Base-by-base conservation (phyloP, 306 rosid genomes). In the Vicia faba region DNA sequence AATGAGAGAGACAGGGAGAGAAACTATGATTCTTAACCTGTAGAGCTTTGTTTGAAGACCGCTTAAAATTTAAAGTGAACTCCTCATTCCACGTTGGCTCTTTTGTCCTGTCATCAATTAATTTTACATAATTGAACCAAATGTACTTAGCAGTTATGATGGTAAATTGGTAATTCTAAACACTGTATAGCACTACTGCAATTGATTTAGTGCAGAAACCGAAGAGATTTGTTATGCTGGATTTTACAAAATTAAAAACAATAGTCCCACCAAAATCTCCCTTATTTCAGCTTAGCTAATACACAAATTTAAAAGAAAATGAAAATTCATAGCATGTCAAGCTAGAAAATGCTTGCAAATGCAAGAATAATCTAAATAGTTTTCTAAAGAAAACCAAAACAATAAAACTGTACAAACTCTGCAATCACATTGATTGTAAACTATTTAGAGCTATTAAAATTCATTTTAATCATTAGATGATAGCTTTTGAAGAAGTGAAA, bases 1-100 rank as follows among this genome's bases (percentile, higher is more conserved):
- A 18, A 62, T 50, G 66, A 61, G 66, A 29, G 71, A 54, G 38
- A 12, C 19, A 61, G 67, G 26, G 31, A 45, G 65, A 77, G 65
- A 48, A 53, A 66, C 64, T 2, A 69, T 65, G 77, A 49, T 80
- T 80, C 68, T 71, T 79, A 71, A 90, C 98, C 96, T 93, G 96
- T 61, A 93, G 84, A 72, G 73, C 59, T 60, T 75, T 86, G 63
- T 68, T 79, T 14, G 88, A 81, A 65, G 91, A 84, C 72, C 56
- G 89, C 86, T 84, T 84, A 64, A 84, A 71, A 75, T 89, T 74
- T 69, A 93, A 87, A 65, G 78, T 78, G 65, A 89, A 89, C 31
- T 84, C 89, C 81, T 93, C 96, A 20, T 93, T 89, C 98, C 98
- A 93, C 14, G 89, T 86, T 55, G 96, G 97, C 55, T 86, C 87